Evolutionary conservation across 805 yeast genomes (phyloP).

Genomic region (Candida easanensis): DNA sequence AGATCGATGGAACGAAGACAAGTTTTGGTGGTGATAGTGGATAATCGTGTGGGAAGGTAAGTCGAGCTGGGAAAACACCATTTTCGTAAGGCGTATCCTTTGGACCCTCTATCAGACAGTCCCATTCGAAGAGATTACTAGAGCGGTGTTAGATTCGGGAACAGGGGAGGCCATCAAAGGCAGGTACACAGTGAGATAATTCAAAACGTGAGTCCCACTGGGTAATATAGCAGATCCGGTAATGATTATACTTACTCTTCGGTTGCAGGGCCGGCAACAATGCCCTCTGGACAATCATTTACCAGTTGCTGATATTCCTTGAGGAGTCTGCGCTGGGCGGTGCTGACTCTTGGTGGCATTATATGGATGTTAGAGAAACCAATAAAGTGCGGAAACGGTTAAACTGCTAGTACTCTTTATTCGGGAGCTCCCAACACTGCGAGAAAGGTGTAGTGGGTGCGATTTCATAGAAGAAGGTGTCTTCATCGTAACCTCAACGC

Average conservation of each 20-base stretch:
- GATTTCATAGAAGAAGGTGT: no score
- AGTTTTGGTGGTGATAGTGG: conserved; percentile 81
- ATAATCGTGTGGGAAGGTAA: conserved; percentile 74
- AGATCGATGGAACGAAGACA: conserved; percentile 72
- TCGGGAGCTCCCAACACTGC: no score
- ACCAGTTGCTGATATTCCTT: conserved; percentile 87
- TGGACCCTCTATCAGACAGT: conserved; percentile 82
- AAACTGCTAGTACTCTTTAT: no score
- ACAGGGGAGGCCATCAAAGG: no score
- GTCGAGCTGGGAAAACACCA: conserved; percentile 78
- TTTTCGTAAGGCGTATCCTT: conserved; percentile 81
- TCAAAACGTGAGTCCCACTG: not conserved
- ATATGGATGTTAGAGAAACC: no score
- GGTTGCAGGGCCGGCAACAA: conserved; percentile 84
- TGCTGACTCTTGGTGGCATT: conserved; percentile 35
- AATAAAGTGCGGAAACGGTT: no score
- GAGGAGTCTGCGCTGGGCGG: conserved; percentile 84
- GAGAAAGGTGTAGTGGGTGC: no score
- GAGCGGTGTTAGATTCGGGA: not conserved
- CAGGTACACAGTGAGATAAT: not conserved
- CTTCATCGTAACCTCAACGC: no score
- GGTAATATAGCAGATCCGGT: not conserved
- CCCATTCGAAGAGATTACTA: conserved; percentile 71
- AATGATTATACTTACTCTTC: conserved; percentile 44
- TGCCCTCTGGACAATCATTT: conserved; percentile 90